A percentile compares a stretch with the other conserved stretches of the same genome.
phyloP scores from a whole-genome alignment of 2,329 filamentous ascomycete genomes.

The Cytospora piceae region DNA sequence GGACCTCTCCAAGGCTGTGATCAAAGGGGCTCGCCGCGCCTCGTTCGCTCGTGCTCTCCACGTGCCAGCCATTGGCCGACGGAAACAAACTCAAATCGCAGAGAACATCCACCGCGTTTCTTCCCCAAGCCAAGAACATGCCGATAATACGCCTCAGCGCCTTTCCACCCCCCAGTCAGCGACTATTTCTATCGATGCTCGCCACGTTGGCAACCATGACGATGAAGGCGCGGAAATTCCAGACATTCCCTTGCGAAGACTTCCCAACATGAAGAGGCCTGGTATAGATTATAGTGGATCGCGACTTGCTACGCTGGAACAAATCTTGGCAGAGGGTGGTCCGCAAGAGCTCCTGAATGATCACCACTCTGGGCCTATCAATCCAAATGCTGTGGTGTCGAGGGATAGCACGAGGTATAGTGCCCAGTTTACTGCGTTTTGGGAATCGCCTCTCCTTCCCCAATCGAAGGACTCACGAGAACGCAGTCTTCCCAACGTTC shows the following conservation, averaged over 20 bases:
- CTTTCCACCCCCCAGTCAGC: slow-evolving; percentile 3
- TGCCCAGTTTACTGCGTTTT: slow-evolving; percentile 4
- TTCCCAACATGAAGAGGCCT: slow-evolving; percentile 13
- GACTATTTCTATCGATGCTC: neutral
- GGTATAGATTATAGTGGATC: slow-evolving; percentile 13
- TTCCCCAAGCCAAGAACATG: neutral
- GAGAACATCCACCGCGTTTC: slow-evolving; percentile 9
- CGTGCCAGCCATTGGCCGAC: slow-evolving; percentile 24
- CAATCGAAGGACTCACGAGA: slow-evolving; percentile 22
- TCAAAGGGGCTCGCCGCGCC: slow-evolving; percentile 22
- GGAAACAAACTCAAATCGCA: slow-evolving; percentile 11
- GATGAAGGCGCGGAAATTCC: slow-evolving; percentile 27
- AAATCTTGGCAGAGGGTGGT: slow-evolving; percentile 12
- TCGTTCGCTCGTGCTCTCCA: slow-evolving; percentile 29
- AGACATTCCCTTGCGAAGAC: slow-evolving; percentile 28
- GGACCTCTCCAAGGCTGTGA: slow-evolving; percentile 18
- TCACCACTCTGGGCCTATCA: slow-evolving; percentile 8
- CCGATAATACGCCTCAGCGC: neutral
- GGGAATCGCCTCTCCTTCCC: neutral
- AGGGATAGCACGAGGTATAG: slow-evolving; percentile 24
- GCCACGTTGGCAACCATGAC: slow-evolving; percentile 3
- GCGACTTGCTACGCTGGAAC: slow-evolving; percentile 18
- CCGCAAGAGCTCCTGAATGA: slow-evolving; percentile 6
- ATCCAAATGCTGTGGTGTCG: slow-evolving; percentile 17
- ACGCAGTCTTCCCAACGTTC: slow-evolving; percentile 22